Evolutionary conservation across 2,329 filamentous ascomycete genomes (phyloP).

Genomic region (Ophiostoma ulmi): DNA sequence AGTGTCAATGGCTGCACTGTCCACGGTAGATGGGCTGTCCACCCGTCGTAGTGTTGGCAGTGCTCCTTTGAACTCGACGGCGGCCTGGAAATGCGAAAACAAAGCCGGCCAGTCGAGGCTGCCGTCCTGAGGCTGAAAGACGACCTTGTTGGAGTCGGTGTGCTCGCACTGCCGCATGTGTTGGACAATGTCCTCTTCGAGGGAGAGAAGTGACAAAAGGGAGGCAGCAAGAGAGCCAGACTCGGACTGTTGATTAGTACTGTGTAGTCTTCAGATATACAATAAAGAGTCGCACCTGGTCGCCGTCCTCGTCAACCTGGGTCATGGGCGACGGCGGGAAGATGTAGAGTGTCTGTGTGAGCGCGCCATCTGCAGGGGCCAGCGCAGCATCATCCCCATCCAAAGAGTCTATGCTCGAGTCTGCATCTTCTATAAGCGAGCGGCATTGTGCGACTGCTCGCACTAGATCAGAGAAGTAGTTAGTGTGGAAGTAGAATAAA

Average conservation of each 20-base stretch:
- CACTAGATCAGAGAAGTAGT: background rate
- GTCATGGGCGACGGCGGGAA: slow-evolving; percentile 14
- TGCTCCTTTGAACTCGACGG: background rate
- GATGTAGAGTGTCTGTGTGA: background rate
- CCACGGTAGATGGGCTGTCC: background rate
- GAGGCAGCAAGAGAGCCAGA: background rate
- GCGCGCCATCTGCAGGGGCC: background rate
- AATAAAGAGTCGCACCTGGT: background rate
- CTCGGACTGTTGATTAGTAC: background rate
- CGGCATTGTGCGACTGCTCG: background rate
- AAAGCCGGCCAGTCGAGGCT: background rate
- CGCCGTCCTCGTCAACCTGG: background rate
- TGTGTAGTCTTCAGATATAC: background rate
- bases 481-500: background rate
- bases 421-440: background rate
- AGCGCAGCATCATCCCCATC: background rate
- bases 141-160: background rate
- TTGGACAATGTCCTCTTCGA: background rate
- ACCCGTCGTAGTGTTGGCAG: background rate
- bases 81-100: background rate
- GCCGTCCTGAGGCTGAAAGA: background rate
- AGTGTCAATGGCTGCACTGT: background rate
- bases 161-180: slow-evolving; percentile 3
- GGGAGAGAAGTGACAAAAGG: background rate
- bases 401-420: background rate